Evolutionary conservation across 768 basidiomycete species (phyloP).

Genomic region (Crepidotus variabilis): DNA sequence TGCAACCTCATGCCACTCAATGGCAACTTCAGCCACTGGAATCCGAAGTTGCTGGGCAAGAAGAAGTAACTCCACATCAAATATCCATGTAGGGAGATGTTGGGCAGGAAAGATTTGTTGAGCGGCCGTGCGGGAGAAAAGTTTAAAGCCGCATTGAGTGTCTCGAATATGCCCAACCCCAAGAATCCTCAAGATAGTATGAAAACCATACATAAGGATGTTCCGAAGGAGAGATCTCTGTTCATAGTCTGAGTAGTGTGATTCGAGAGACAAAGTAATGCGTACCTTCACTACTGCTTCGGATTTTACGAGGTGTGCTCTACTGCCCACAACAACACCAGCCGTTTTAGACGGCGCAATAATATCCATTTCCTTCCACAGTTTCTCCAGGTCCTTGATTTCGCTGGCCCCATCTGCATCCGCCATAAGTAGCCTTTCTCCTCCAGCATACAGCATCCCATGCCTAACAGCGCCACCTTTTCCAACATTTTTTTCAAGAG

Average conservation of each 20-base stretch:
- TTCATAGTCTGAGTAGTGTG: not conserved
- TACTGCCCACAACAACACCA: conserved; percentile 78
- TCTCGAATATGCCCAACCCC: conserved; percentile 90
- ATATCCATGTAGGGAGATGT: conserved; percentile 91
- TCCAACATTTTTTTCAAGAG: conserved; percentile 75
- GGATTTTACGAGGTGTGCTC: conserved; percentile 89
- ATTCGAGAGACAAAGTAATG: not conserved
- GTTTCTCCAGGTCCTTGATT: conserved; percentile 77
- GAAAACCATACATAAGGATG: conserved; percentile 90
- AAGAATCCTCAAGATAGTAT: conserved; percentile 82
- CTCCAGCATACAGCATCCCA: conserved; percentile 82
- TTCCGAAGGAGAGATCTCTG: conserved; percentile 89
- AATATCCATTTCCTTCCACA: conserved; percentile 74
- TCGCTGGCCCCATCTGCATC: conserved; percentile 94
- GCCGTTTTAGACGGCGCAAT: conserved; percentile 45
- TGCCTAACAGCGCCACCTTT: conserved; percentile 94
- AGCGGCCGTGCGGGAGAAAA: conserved; percentile 83
- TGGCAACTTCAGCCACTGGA: conserved; percentile 81
- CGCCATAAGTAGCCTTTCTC: conserved; percentile 79
- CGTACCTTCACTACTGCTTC: conserved; percentile 91
- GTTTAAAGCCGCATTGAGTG: conserved; percentile 97
- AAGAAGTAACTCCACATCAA: conserved; percentile 90
- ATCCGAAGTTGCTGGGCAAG: conserved; percentile 76
- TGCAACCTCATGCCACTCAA: conserved; percentile 90
- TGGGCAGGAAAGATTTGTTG: conserved; percentile 81